phyloP scores from a whole-genome alignment of 2,329 filamentous ascomycete genomes.

The Fusarium sp. region DNA sequence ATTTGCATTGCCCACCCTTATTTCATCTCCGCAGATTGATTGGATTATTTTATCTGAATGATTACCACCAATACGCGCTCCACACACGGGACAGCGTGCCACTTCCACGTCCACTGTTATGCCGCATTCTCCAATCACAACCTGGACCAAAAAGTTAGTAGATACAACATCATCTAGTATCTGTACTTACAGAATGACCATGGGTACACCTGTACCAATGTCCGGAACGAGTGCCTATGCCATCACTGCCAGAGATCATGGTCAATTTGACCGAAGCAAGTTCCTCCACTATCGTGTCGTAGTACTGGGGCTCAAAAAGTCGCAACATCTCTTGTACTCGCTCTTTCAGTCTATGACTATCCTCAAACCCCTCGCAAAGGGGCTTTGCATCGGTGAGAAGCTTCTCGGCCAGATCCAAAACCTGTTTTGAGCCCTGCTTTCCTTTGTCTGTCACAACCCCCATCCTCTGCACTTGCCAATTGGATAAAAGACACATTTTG shows the following conservation, averaged over 20 bases:
- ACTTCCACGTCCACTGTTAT: constrained; percentile 76
- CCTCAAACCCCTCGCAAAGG: no score
- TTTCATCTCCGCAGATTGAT: no score
- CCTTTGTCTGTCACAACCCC: no score
- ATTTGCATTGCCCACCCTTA: no score
- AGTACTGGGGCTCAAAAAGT: constrained; percentile 55
- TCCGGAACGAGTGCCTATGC: constrained; percentile 55
- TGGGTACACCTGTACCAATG: constrained; percentile 54
- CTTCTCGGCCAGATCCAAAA: no score
- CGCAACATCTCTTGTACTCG: constrained; percentile 18
- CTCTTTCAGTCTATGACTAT: not conserved
- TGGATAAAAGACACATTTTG: not conserved
- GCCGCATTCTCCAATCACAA: constrained; percentile 76
- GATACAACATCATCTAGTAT: no score
- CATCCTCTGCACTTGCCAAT: not conserved
- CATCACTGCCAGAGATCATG: constrained; percentile 59
- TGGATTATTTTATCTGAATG: no score
- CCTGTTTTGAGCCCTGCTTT: no score
- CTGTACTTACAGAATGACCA: constrained; percentile 47
- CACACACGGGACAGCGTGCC: constrained; percentile 74
- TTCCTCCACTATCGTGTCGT: constrained; percentile 58
- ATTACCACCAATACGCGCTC: constrained; percentile 48
- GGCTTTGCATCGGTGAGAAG: no score
- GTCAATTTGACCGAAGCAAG: constrained; percentile 59
- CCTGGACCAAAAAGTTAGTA: no score